phyloP scores from a whole-genome alignment of 2,329 filamentous ascomycete genomes.

The Aspergillus neoniger region DNA sequence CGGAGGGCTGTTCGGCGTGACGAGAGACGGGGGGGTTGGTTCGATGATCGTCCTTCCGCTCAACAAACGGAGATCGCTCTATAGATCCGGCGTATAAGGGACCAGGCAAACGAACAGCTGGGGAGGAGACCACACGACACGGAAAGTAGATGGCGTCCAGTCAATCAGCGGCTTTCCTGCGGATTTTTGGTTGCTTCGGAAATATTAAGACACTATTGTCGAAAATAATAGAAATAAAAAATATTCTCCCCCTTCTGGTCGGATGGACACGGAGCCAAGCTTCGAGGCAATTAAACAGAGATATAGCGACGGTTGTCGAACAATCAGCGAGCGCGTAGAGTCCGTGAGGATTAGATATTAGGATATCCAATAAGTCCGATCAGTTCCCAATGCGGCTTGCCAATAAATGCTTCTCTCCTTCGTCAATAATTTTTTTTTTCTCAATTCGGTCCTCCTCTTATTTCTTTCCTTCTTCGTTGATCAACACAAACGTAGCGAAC shows the following conservation, averaged over 20 bases:
- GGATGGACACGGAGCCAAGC: constrained; percentile 10
- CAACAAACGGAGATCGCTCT: constrained; percentile 25
- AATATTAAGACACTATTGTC: constrained; percentile 1
- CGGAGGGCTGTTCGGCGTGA: constrained; percentile 7
- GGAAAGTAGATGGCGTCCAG: constrained; percentile 8
- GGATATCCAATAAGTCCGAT: constrained; percentile 15
- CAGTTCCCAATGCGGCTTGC: constrained; percentile 12
- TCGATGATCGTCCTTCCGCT: constrained; percentile 21
- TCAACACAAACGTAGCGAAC: constrained; percentile 41
- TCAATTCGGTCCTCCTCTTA: constrained; percentile 10
- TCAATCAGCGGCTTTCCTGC: not conserved
- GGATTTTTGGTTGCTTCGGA: constrained; percentile 6
- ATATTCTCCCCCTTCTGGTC: not conserved
- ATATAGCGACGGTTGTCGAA: constrained; percentile 23
- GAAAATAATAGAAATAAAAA: not conserved
- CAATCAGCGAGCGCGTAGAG: constrained; percentile 22
- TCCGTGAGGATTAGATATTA: constrained; percentile 23
- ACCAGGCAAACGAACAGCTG: constrained; percentile 20
- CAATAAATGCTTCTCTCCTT: constrained; percentile 18
- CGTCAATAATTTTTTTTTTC: not conserved
- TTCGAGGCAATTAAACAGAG: constrained; percentile 9
- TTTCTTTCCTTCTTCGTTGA: constrained; percentile 17
- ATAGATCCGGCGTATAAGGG: constrained; percentile 16
- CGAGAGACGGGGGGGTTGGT: constrained; percentile 5
- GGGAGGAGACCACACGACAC: constrained; percentile 14